Conservation (phyloP, 179 eudicot genomes). For the Drosera spatulata region DNA sequence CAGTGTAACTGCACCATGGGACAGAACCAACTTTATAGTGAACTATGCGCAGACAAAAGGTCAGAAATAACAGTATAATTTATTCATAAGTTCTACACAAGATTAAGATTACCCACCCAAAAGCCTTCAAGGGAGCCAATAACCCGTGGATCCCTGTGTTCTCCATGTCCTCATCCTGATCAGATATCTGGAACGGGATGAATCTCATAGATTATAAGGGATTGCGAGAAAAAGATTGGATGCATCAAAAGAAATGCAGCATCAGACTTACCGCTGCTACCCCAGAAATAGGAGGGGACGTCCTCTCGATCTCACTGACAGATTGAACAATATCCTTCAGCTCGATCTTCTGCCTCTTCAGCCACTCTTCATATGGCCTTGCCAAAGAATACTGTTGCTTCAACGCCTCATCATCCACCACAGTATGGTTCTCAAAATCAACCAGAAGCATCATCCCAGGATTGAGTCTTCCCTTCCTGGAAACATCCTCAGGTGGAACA, state of each 20-base stretch:
- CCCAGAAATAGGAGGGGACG: constrained; percentile 67
- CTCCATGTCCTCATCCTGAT: constrained; percentile 64
- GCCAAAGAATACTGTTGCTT: constrained; percentile 87
- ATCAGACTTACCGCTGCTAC: constrained; percentile 46
- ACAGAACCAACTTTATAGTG: background rate
- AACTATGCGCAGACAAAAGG: background rate
- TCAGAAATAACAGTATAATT: background rate
- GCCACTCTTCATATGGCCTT: constrained; percentile 95
- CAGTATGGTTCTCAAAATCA: constrained; percentile 90
- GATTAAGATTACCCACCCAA: constrained; percentile 48
- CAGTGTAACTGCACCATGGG: constrained; percentile 54
- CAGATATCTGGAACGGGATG: constrained; percentile 34
- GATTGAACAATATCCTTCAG: constrained; percentile 79
- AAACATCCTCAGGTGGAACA: constrained; percentile 82
- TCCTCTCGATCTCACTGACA: constrained; percentile 46
- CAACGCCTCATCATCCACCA: constrained; percentile 91
- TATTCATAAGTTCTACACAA: background rate
- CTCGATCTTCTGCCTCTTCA: constrained; percentile 70
- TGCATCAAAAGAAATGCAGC: background rate
- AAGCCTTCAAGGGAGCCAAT: constrained; percentile 88
- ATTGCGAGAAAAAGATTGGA: background rate
- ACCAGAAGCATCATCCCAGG: constrained; percentile 99
- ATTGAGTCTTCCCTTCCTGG: constrained; percentile 88
- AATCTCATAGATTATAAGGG: constrained; percentile 11
- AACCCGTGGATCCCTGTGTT: constrained; percentile 91